A percentile compares a stretch with the other conserved stretches of the same genome.
These are phyloP conservation scores for Platismatia glauca DNA, from an alignment of 495 filamentous ascomycete species.

Conservation along the genomic window DNA sequence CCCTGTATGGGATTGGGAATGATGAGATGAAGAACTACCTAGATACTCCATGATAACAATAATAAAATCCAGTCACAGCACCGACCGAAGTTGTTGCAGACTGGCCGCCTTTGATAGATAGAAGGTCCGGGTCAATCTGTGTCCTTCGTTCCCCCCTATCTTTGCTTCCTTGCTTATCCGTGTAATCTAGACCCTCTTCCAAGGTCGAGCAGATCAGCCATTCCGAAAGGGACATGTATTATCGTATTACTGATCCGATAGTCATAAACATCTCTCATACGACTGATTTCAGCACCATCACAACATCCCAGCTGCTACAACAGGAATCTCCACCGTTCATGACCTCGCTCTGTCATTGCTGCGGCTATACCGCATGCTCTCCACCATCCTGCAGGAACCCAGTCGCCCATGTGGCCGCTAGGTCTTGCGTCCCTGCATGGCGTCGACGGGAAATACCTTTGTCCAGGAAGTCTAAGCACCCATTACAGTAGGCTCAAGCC, in stretches of 20 bases:
- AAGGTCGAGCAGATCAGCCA: neutral
- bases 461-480: too few species aligned
- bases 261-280: neutral
- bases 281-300: neutral
- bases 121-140: neutral
- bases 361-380: constrained; percentile 12
- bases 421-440: constrained; percentile 6
- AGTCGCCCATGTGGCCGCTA: constrained; percentile 5
- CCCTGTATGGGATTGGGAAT: too few species aligned
- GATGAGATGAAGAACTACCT: too few species aligned
- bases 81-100: too few species aligned
- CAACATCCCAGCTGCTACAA: neutral
- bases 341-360: constrained; percentile 1
- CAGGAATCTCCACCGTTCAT: neutral
- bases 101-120: neutral
- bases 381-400: constrained; percentile 13
- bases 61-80: too few species aligned
- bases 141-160: neutral
- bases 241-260: too few species aligned
- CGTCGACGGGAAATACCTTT: neutral
- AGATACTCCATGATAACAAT: too few species aligned
- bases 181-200: neutral
- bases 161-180: neutral
- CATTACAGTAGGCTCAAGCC: constrained; percentile 1
- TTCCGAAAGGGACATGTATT: too few species aligned